Base-by-base conservation (phyloP, 768 basidiomycete species). In the Lactarius hengduanensis region DNA sequence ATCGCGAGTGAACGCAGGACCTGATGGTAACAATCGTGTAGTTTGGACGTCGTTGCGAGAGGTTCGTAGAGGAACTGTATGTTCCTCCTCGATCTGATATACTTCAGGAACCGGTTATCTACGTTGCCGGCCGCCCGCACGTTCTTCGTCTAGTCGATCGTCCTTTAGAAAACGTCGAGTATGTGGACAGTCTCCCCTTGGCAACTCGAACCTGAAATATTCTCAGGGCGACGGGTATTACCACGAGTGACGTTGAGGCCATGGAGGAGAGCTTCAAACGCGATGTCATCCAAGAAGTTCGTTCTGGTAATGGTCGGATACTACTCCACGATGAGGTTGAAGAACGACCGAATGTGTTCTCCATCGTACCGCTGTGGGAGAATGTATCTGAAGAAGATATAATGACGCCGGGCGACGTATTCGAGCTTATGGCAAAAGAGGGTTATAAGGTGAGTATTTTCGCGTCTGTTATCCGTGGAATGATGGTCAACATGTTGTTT, bases 31-130 rank as follows among this genome's bases (percentile, higher is more conserved):
- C 30, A 90, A 92, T 64, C 83, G 76, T 69, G 89, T 95, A 16
- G 88, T 86, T 67, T 98, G 97, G 97, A 98, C 95, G n/a, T 96
- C 92, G 0, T 76, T 99, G 65, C 84, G 97, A 73, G 95, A 98
- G 80, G 92, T 90, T 59, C 64, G 78, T 68, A 59, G n/a, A 6
- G 7, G 41, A 2, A 50, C 9, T 63, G n/a, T 45, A 54, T 43
- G 34, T 36, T 34, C 57, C 60, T 59, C 40, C 62, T 60, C 59
- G 22, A 57, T 59, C 47, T 72, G 40, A 70, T 22, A 32, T 63
- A 30, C 9, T 71, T 8, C 63, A 92, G 90, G 96, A 97, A 79
- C 96, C 96, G 30, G 96, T 98, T 4, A 81, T 98, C 54, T 97
- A 95, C 72, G 83, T 97, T 56, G 84, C 88, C 32, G 92, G 93